phyloP scores from a whole-genome alignment of 148 eudicot species.

The Silene uniflora region DNA sequence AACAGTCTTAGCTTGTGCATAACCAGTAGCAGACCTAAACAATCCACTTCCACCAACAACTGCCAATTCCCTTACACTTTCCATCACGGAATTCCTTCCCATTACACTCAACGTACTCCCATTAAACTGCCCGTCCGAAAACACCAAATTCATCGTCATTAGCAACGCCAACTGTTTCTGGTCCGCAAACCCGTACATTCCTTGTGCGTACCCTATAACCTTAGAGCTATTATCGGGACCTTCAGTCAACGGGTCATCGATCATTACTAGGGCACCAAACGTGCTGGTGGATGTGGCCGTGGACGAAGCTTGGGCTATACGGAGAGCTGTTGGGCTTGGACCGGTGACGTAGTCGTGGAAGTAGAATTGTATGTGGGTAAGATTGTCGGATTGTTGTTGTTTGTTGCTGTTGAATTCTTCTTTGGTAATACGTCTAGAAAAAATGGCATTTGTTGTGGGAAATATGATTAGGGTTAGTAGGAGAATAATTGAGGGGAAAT shows the following conservation, averaged over 20 bases:
- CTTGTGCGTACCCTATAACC: constrained; percentile 36
- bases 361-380: constrained; percentile 39
- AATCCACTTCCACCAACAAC: constrained; percentile 40
- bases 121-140: constrained; percentile 27
- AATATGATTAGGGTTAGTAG: neutral
- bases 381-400: constrained; percentile 4
- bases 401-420: constrained; percentile 10
- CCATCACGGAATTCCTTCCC: constrained; percentile 29
- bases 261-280: constrained; percentile 32
- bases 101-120: constrained; percentile 39
- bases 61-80: constrained; percentile 29
- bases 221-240: constrained; percentile 24
- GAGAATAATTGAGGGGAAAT: neutral
- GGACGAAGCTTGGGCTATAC: constrained; percentile 25
- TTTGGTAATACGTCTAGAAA: constrained; percentile 14
- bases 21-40: constrained; percentile 39
- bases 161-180: constrained; percentile 12
- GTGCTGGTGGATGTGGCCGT: constrained; percentile 7
- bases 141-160: constrained; percentile 30
- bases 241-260: constrained; percentile 38
- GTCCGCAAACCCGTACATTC: constrained; percentile 36
- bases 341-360: constrained; percentile 39
- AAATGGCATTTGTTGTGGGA: constrained; percentile 3
- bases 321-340: constrained; percentile 24
- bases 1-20: constrained; percentile 33